Evolutionary conservation across 169 alveolate species (phyloP).

Genomic region (Plasmodium relictum): DNA sequence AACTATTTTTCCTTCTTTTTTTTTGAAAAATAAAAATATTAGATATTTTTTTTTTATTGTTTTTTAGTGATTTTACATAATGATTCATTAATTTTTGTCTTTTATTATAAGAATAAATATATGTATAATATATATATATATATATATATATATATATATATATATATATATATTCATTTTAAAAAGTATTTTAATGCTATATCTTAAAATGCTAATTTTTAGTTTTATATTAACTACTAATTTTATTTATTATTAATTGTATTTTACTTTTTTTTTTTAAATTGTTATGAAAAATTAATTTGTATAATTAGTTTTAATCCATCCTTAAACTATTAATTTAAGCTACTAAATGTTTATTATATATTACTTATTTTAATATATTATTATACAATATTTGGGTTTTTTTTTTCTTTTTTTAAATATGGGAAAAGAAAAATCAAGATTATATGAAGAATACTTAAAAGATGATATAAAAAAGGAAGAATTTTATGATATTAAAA

Average conservation of each 20-base stretch:
- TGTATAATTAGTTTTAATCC: not conserved
- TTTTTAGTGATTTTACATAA: not conserved
- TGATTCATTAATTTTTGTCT: not conserved
- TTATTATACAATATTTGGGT: not conserved
- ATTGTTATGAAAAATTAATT: no score
- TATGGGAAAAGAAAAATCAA: constrained; percentile 1
- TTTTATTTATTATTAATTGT: not conserved
- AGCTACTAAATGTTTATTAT: not conserved
- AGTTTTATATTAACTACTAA: not conserved
- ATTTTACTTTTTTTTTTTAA: not conserved
- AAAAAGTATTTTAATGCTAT: not conserved
- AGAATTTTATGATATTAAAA: not conserved
- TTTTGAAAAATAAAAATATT: no score
- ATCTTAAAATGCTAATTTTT: not conserved
- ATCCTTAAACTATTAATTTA: not conserved
- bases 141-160: constrained; percentile 1
- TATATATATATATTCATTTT: constrained; percentile 10
- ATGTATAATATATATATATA: not conserved
- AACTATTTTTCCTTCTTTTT: no score
- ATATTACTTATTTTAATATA: constrained; percentile 1
- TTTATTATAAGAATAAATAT: not conserved
- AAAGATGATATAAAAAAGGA: constrained; percentile 10
- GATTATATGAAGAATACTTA: not conserved
- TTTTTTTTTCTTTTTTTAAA: not conserved
- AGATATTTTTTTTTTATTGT: not conserved